These are phyloP conservation scores for Phaeosphaeriaceae sp. DNA, from an alignment of 2,329 filamentous ascomycete genomes.

Conservation along the genomic window DNA sequence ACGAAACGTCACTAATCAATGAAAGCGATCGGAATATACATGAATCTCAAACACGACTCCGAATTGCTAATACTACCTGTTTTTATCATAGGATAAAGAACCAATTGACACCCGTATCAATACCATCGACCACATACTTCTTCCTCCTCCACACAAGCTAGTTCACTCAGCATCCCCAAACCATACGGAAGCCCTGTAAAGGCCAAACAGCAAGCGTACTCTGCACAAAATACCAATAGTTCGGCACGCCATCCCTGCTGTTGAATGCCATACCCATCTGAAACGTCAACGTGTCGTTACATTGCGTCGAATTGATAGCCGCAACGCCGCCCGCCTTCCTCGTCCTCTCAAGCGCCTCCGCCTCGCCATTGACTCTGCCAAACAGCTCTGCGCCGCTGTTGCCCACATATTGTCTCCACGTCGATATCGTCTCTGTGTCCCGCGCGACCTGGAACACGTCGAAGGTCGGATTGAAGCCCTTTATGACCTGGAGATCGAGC, in stretches of 20 bases:
- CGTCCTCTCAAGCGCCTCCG: constrained; percentile 17
- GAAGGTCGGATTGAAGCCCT: constrained; percentile 32
- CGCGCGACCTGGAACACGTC: constrained; percentile 32
- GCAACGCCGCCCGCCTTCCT: constrained; percentile 24
- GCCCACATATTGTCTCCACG: constrained; percentile 31
- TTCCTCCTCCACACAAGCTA: not conserved
- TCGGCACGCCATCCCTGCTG: constrained; percentile 19
- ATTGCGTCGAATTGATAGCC: constrained; percentile 23
- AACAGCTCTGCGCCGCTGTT: constrained; percentile 15
- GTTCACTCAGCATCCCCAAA: constrained; percentile 28
- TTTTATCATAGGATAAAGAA: not conserved
- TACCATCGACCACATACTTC: not conserved
- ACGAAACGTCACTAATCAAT: not conserved
- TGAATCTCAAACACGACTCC: not conserved
- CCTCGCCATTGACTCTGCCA: constrained; percentile 31
- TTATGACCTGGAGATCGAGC: constrained; percentile 13
- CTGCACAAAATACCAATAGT: constrained; percentile 39
- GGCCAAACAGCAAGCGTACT: constrained; percentile 31
- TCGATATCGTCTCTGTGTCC: constrained; percentile 18
- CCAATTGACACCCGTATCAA: not conserved
- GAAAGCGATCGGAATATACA: not conserved
- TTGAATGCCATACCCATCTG: constrained; percentile 37
- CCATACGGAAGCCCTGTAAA: constrained; percentile 36
- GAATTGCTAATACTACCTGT: not conserved
- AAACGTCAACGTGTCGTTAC: constrained; percentile 38